These are phyloP conservation scores for Aspergillus brunneoviolaceus DNA, from an alignment of 2,329 filamentous ascomycete genomes.

Conservation along the genomic window DNA sequence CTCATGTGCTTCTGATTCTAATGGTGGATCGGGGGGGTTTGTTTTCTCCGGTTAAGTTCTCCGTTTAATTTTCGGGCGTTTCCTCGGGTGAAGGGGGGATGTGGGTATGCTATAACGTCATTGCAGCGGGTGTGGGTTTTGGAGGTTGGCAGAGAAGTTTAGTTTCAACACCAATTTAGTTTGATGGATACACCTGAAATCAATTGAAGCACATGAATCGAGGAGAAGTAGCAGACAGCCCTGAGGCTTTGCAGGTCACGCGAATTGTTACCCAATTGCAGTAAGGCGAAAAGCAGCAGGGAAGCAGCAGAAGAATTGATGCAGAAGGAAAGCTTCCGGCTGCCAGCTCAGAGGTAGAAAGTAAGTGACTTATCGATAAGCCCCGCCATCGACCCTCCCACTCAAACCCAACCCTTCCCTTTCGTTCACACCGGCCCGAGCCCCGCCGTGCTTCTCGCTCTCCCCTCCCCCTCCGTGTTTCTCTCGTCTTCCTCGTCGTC, in stretches of 20 bases:
- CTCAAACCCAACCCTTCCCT: background rate
- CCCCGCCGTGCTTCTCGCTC: background rate
- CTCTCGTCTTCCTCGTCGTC: constrained; percentile 13
- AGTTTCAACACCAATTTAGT: background rate
- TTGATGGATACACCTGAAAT: background rate
- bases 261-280: background rate
- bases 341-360: constrained; percentile 11
- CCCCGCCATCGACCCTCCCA: constrained; percentile 7
- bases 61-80: constrained; percentile 8
- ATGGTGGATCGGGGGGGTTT: background rate
- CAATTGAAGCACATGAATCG: no score
- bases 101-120: constrained; percentile 11
- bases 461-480: background rate
- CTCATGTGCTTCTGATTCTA: no score
- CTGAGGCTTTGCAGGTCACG: background rate
- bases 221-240: background rate
- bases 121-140: background rate
- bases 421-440: constrained; percentile 4
- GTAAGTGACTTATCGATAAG: constrained; percentile 23
- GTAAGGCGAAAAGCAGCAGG: background rate
- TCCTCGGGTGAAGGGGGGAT: constrained; percentile 7
- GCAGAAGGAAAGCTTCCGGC: background rate
- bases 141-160: background rate
- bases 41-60: constrained; percentile 7
- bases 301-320: background rate